A percentile compares a stretch with the other conserved stretches of the same genome.
phyloP scores from a whole-genome alignment of 2,329 filamentous ascomycete genomes.

The Colletotrichum sp. region DNA sequence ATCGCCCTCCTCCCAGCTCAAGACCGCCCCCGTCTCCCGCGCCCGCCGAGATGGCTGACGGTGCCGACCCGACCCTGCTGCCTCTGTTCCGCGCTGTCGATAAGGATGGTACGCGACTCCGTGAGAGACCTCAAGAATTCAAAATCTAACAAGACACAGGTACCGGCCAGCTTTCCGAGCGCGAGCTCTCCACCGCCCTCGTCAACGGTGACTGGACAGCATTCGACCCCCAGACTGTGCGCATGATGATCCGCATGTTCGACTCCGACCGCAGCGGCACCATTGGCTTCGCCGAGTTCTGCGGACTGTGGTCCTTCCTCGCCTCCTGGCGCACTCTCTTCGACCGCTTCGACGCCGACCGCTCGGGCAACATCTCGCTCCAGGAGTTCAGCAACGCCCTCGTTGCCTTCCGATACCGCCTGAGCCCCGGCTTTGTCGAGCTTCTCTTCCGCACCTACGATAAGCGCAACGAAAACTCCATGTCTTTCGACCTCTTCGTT shows the following conservation, averaged over 20 bases:
- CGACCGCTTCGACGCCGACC: conserved; percentile 91
- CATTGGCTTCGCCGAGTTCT: conserved; percentile 96
- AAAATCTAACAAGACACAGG: conserved; percentile 44
- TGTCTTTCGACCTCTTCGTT: conserved; percentile 96
- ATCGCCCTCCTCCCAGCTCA: conserved; percentile 60
- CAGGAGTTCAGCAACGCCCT: conserved; percentile 90
- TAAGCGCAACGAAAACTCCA: conserved; percentile 71
- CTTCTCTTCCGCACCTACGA: conserved; percentile 91
- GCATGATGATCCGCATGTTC: conserved; percentile 99
- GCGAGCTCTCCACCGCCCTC: conserved; percentile 85
- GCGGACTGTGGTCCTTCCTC: conserved; percentile 94
- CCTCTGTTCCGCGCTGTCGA: conserved; percentile 92
- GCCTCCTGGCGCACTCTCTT: conserved; percentile 94
- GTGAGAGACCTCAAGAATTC: background rate
- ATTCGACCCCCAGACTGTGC: conserved; percentile 92
- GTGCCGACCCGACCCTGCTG: conserved; percentile 75
- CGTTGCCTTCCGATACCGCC: conserved; percentile 89
- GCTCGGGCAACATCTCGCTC: conserved; percentile 83
- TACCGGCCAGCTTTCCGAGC: conserved; percentile 82
- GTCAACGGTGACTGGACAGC: conserved; percentile 96
- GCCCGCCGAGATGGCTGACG: conserved; percentile 46
- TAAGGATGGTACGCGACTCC: conserved; percentile 66
- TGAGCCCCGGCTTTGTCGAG: conserved; percentile 83
- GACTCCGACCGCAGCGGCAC: conserved; percentile 88
- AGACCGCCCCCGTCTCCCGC: conserved; percentile 71